phyloP scores from a whole-genome alignment of 164 flowering plant genomes.

The Liriodendron chinense region DNA sequence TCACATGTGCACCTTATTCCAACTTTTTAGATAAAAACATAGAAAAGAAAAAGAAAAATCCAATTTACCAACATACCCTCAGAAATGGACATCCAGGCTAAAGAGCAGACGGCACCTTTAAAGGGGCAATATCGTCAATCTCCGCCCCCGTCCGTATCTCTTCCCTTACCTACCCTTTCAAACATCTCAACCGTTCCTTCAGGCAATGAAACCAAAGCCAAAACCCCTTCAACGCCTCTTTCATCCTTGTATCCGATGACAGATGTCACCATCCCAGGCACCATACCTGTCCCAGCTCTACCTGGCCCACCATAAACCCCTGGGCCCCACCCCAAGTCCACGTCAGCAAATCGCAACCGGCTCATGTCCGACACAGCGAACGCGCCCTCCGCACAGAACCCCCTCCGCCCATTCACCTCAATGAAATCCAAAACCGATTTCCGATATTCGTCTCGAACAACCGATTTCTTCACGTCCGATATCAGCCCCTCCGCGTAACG shows the following conservation, averaged over 20 bases:
- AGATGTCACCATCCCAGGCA: conserved; percentile 25
- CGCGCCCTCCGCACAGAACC: conserved; percentile 10
- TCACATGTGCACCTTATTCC: too few species aligned
- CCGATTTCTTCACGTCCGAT: conserved; percentile 17
- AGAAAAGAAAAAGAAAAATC: too few species aligned
- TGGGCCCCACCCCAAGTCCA: conserved; percentile 33
- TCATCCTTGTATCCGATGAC: conserved; percentile 15
- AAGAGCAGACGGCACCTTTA: neutral
- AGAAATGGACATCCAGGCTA: neutral
- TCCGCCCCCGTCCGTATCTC: neutral
- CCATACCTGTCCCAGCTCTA: conserved; percentile 18
- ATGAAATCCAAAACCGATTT: conserved; percentile 29
- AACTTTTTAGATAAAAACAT: too few species aligned
- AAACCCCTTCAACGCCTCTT: conserved; percentile 19
- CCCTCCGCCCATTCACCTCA: conserved; percentile 23
- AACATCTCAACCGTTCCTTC: conserved; percentile 16
- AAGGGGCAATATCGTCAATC: neutral
- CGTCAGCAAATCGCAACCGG: conserved; percentile 19
- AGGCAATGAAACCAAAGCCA: conserved; percentile 25
- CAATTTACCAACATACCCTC: too few species aligned
- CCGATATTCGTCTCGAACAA: conserved; percentile 21
- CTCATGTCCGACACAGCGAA: conserved; percentile 25
- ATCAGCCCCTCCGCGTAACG: conserved; percentile 16
- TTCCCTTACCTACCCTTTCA: conserved; percentile 14
- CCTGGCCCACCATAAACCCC: conserved; percentile 23